These are phyloP conservation scores for Xylariaceae sp. DNA, from an alignment of 2,329 filamentous ascomycete genomes.

Conservation along the genomic window DNA sequence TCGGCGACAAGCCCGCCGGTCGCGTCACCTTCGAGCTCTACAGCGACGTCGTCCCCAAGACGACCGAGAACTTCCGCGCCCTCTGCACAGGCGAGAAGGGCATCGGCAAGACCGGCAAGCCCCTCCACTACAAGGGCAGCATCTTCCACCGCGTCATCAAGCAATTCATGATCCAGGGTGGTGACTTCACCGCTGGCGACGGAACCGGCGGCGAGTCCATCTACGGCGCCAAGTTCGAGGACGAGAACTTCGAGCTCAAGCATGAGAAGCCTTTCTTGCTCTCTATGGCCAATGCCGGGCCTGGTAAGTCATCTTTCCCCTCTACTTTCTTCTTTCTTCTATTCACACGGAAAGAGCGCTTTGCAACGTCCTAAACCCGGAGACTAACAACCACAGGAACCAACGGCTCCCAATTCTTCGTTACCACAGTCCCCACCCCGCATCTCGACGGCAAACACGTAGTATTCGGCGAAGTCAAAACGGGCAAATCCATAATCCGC, in stretches of 20 bases:
- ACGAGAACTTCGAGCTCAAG: conserved; percentile 91
- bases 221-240: conserved; percentile 94
- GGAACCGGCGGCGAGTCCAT: conserved; percentile 96
- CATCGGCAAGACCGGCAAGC: conserved; percentile 72
- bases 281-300: conserved; percentile 97
- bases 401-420: conserved; percentile 97
- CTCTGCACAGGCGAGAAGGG: conserved; percentile 96
- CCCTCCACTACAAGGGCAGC: conserved; percentile 89
- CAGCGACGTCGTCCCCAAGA: conserved; percentile 79
- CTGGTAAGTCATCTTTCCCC: conserved; percentile 53
- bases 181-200: conserved; percentile 92
- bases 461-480: conserved; percentile 91
- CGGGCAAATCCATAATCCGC: conserved; percentile 85
- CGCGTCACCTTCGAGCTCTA: conserved; percentile 85
- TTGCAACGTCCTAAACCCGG: not conserved
- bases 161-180: conserved; percentile 97
- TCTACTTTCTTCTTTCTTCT: not conserved
- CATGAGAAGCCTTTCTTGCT: conserved; percentile 91
- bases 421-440: conserved; percentile 91
- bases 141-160: conserved; percentile 96
- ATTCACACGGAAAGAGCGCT: not conserved
- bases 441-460: conserved; percentile 97
- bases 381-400: conserved; percentile 54
- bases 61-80: conserved; percentile 90
- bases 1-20: conserved; percentile 69